phyloP scores from a whole-genome alignment of 78 protist species.

The Isochrysis galbana region DNA sequence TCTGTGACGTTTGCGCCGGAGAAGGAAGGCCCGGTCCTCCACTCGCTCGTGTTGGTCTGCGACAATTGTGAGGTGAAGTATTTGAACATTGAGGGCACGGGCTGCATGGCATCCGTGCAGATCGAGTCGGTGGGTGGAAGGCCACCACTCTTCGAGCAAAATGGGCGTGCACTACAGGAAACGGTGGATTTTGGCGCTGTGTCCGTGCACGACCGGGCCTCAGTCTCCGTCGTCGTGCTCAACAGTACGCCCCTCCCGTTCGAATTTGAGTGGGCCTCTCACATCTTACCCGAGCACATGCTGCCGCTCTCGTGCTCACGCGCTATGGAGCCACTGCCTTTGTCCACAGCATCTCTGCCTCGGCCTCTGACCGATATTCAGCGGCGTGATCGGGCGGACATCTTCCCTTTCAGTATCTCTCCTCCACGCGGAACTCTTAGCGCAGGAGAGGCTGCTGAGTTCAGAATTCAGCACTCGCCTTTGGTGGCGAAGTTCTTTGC shows the following conservation, averaged over 20 bases:
- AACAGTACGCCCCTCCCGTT: not conserved
- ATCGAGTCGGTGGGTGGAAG: not conserved
- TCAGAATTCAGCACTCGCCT: not conserved
- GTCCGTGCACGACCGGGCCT: not conserved
- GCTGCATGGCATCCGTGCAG: not conserved
- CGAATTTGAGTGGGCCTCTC: not conserved
- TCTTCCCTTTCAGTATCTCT: not conserved
- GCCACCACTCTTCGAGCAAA: not conserved
- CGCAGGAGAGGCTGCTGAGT: not conserved
- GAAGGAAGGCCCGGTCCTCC: not conserved
- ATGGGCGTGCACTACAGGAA: not conserved
- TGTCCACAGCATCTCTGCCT: not conserved
- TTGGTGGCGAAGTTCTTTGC: not conserved
- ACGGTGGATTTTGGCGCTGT: not conserved
- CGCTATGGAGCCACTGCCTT: not conserved
- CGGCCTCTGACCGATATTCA: too few relatives aligned
- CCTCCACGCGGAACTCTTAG: not conserved
- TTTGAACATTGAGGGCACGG: not conserved
- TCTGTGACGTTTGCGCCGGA: not conserved
- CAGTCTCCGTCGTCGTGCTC: not conserved
- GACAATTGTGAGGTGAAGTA: not conserved
- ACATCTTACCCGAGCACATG: not conserved
- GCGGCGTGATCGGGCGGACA: not conserved
- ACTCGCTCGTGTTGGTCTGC: not conserved
- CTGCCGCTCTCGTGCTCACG: not conserved